Evolutionary conservation across 1,284 basidiomycete species (phyloP).

Genomic region (Puccinia triticina): DNA sequence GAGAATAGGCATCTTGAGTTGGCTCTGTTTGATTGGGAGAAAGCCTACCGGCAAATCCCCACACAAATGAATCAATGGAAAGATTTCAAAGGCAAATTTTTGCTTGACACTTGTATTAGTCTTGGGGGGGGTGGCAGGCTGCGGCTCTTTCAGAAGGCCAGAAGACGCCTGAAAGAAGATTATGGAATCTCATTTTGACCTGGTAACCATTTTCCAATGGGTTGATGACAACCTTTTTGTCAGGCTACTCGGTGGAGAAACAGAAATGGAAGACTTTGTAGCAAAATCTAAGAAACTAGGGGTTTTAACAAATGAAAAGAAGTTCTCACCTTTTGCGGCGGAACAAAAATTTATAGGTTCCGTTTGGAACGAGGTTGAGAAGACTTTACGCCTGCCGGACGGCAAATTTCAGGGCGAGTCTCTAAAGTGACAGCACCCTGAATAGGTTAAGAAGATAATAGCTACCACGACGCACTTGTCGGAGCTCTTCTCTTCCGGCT

Average conservation of each 20-base stretch:
- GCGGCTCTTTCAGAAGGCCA: neutral
- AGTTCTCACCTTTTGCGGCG: neutral
- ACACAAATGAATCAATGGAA: neutral
- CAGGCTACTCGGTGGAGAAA: neutral
- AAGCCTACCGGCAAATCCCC: neutral
- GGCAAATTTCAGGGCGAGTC: too few species aligned
- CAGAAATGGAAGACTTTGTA: neutral
- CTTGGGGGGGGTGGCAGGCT: neutral
- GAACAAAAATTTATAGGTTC: slow-evolving; percentile 34
- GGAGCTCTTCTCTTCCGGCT: too few species aligned
- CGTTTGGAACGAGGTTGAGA: slow-evolving; percentile 13
- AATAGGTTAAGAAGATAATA: too few species aligned
- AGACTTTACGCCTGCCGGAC: neutral
- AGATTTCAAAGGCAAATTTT: neutral
- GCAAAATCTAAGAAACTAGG: neutral
- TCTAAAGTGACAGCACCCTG: too few species aligned
- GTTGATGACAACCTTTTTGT: neutral
- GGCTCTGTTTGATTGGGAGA: slow-evolving; percentile 6
- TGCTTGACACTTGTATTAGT: neutral
- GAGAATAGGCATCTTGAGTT: neutral
- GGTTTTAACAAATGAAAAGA: neutral
- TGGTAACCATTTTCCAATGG: slow-evolving; percentile 6
- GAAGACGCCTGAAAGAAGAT: slow-evolving; percentile 11
- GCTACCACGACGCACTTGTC: too few species aligned
- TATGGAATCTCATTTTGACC: neutral